phyloP scores from a whole-genome alignment of 768 basidiomycete genomes.

The Tulasnella sp. region DNA sequence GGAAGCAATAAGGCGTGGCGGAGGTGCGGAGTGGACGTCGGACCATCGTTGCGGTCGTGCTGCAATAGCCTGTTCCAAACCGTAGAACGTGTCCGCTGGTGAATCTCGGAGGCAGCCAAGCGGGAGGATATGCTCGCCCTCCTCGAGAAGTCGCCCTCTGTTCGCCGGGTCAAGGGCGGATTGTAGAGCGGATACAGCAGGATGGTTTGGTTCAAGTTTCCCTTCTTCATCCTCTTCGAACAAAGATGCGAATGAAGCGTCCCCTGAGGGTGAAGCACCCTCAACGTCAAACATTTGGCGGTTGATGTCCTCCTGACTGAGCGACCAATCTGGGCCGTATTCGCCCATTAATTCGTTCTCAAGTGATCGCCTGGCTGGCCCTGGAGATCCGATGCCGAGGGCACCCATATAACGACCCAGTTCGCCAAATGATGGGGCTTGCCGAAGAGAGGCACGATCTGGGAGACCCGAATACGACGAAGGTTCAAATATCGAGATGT shows the following conservation, averaged over 20 bases:
- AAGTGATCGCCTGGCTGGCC: neutral
- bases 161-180: constrained; percentile 32
- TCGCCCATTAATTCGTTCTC: constrained; percentile 53
- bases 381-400: constrained; percentile 16
- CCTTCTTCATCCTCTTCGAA: neutral
- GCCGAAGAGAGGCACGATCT: constrained; percentile 4
- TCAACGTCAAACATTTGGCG: constrained; percentile 26
- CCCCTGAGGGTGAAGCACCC: neutral
- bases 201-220: constrained; percentile 28
- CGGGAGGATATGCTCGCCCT: constrained; percentile 34
- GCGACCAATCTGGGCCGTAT: constrained; percentile 47
- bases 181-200: constrained; percentile 46
- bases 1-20: neutral
- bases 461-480: neutral
- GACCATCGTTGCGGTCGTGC: constrained; percentile 32
- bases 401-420: constrained; percentile 21
- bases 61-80: constrained; percentile 32
- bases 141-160: constrained; percentile 33
- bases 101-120: constrained; percentile 34
- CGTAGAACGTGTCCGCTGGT: constrained; percentile 32
- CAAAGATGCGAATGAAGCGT: constrained; percentile 12
- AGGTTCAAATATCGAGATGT: neutral
- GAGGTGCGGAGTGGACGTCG: constrained; percentile 22
- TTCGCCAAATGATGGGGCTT: constrained; percentile 21
- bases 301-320: constrained; percentile 31